Evolutionary conservation across 768 basidiomycete genomes (phyloP), one percentile per base, ranked within the genome.

Genomic region (Termitomyces sp.): DNA sequence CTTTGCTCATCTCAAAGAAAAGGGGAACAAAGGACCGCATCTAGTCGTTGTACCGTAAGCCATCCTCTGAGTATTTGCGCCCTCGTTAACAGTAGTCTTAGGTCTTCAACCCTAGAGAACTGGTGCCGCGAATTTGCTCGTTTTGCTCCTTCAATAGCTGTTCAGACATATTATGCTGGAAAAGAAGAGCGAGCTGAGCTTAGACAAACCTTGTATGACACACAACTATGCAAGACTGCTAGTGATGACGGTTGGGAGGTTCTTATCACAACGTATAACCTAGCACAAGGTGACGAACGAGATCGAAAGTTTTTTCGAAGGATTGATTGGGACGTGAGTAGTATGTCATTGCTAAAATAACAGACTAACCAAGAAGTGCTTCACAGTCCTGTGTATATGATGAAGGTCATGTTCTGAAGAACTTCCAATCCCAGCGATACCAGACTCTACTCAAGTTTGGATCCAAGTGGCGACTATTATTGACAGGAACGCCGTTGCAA

Each of bases 321-420:
- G 71, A 85, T 97, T 66, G 83, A 89, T 38, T 98, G 96, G 91
- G 89, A 96, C 77, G 96, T 96, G 68, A 77, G 96, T 77, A 14
- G 10, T 34, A 38, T 25, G 11, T 20, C 10, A 17, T 45, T n/a
- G 1, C 29, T 17, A 49, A 5, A 40, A 42, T 7, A 43, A 10
- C 10, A 17, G 34, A 12, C 14, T 40, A n/a, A 55, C 8, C 20
- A 53, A 56, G 55, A 25, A 29, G 42, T 45, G 38, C 31, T 15
- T 57, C 56, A 25, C 66, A 98, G 96, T 90, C 87, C 37, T 94
- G 92, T 67, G 87, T 98, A 52, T 98, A 92, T 68, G 97, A 99
- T 69, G 97, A 99, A 73, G 97, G 97, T 2, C 97, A 99, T 71
- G 87, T 95, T 56, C 79, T 99, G 64, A 99, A 99, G 79, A 99